phyloP scores from a whole-genome alignment of 2,329 filamentous ascomycete species.

The Paecilomyces fulvus region DNA sequence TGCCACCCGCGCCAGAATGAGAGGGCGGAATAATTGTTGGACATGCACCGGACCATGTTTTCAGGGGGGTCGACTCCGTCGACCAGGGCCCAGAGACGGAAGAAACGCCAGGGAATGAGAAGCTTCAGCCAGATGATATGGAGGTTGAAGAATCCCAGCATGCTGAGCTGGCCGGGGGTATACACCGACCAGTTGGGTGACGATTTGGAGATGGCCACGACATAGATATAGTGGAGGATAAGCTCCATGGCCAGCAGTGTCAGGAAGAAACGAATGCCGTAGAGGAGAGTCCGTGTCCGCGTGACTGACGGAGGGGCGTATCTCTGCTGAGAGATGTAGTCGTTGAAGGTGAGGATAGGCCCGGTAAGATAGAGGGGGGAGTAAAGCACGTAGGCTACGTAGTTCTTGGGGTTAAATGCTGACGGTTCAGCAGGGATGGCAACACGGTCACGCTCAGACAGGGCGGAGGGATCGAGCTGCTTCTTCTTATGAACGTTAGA shows the following conservation, averaged over 20 bases:
- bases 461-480: conserved; percentile 78
- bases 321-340: conserved; percentile 82
- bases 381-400: conserved; percentile 82
- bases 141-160: conserved; percentile 92
- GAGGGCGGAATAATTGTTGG: conserved; percentile 82
- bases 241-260: conserved; percentile 84
- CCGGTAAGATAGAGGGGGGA: conserved; percentile 88
- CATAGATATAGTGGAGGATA: conserved; percentile 84
- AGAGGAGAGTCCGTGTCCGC: conserved; percentile 62
- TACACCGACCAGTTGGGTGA: conserved; percentile 74
- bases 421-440: conserved; percentile 59
- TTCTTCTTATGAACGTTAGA: conserved; percentile 71
- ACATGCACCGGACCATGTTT: conserved; percentile 97
- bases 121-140: conserved; percentile 95
- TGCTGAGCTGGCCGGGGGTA: conserved; percentile 74
- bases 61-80: conserved; percentile 93
- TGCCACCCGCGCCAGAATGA: conserved; percentile 98
- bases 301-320: conserved; percentile 66
- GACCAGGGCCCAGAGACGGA: conserved; percentile 87
- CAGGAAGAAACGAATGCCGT: conserved; percentile 73
- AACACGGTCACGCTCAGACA: conserved; percentile 84
- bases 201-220: conserved; percentile 80
- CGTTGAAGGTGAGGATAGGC: conserved; percentile 94
- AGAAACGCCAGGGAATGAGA: conserved; percentile 93
- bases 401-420: conserved; percentile 76